These are phyloP conservation scores for Rhinocladiella similis DNA, from an alignment of 2,329 filamentous ascomycete genomes.

Conservation along the genomic window DNA sequence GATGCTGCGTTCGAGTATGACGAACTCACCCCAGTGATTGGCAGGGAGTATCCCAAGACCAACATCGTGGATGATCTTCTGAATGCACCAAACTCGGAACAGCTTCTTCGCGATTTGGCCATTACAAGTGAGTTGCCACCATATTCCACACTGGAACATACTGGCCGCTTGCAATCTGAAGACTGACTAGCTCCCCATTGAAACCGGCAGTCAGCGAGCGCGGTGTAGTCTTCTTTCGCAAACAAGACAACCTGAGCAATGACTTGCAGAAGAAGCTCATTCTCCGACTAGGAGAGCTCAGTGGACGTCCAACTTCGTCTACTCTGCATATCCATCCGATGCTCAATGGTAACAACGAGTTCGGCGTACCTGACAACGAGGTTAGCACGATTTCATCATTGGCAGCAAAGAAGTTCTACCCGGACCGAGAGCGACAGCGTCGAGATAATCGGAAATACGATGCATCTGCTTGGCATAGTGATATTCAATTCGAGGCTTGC, in stretches of 20 bases:
- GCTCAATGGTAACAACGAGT: constrained; percentile 54
- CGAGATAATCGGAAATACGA: constrained; percentile 28
- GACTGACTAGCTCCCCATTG: neutral
- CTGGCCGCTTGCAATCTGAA: neutral
- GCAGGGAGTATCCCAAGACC: constrained; percentile 45
- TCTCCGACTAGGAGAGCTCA: constrained; percentile 58
- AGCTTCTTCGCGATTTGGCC: constrained; percentile 65
- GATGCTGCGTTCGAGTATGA: constrained; percentile 44
- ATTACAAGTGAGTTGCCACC: constrained; percentile 57
- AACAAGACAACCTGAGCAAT: constrained; percentile 60
- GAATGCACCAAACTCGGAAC: constrained; percentile 63
- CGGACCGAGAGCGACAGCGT: constrained; percentile 34
- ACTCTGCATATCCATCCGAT: constrained; percentile 62
- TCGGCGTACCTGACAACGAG: constrained; percentile 58
- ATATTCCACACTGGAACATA: neutral
- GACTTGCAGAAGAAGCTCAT: constrained; percentile 66
- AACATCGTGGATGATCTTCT: constrained; percentile 43
- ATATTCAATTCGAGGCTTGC: constrained; percentile 65
- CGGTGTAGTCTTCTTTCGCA: constrained; percentile 64
- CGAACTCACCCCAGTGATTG: constrained; percentile 54
- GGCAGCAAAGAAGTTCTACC: constrained; percentile 50
- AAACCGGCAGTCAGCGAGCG: constrained; percentile 47
- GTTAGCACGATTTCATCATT: constrained; percentile 65
- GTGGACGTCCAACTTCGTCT: constrained; percentile 58
- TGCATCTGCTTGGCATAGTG: constrained; percentile 55